phyloP scores from a whole-genome alignment of 192 early-diverging fungal species.

The Backusella australiensis region DNA sequence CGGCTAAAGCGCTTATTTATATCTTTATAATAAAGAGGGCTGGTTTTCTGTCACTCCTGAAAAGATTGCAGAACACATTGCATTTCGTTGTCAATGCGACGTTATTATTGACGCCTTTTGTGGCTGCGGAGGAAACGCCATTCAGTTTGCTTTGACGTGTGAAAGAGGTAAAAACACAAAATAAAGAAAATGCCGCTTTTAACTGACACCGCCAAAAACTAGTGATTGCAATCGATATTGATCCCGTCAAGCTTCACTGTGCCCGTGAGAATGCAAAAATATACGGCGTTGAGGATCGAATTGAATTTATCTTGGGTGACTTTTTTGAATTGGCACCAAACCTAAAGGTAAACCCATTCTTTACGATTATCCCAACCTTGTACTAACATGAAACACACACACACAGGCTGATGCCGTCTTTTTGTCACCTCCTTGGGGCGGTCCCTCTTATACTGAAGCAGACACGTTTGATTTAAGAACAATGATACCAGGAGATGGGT shows the following conservation, averaged over 20 bases:
- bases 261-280: conserved; percentile 84
- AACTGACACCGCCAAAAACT: neutral
- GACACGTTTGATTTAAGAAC: conserved; percentile 63
- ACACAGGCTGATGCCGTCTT: conserved; percentile 83
- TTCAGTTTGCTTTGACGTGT: conserved; percentile 92
- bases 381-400: neutral
- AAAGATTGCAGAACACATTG: conserved; percentile 78
- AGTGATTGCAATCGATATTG: conserved; percentile 94
- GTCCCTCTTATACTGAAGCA: conserved; percentile 67
- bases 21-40: conserved; percentile 49
- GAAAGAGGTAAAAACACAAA: conserved; percentile 52
- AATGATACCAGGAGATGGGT: conserved; percentile 78
- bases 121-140: conserved; percentile 95
- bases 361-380: conserved; percentile 13
- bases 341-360: conserved; percentile 43
- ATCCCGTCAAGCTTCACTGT: conserved; percentile 72
- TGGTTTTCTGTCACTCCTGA: conserved; percentile 98
- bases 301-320: conserved; percentile 91
- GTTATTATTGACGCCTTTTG: conserved; percentile 91
- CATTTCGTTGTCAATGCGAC: conserved; percentile 57
- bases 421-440: conserved; percentile 96
- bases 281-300: conserved; percentile 89
- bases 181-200: neutral
- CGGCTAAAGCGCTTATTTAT: neutral
- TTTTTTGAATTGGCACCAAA: conserved; percentile 74